phyloP scores from a whole-genome alignment of 352 stramenopile genomes.

The Albugo candida region DNA sequence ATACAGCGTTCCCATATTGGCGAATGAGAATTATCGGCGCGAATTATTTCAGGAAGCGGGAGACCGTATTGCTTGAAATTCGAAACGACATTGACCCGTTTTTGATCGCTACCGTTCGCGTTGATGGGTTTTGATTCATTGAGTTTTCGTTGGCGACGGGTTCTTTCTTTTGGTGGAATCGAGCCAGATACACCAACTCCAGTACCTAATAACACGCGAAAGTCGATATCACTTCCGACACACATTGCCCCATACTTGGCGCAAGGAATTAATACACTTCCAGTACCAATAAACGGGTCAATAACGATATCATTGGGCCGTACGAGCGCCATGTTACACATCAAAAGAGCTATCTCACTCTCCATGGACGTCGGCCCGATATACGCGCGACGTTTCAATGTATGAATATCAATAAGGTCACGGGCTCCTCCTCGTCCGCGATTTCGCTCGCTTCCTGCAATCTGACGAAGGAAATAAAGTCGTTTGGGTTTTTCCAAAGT shows the following conservation, averaged over 20 bases:
- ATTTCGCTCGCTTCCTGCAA: constrained; percentile 54
- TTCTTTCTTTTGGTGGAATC: background rate
- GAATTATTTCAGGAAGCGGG: constrained; percentile 85
- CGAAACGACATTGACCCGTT: constrained; percentile 48
- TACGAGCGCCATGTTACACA: constrained; percentile 80
- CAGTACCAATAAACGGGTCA: constrained; percentile 96
- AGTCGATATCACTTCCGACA: constrained; percentile 94
- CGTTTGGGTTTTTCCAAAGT: constrained; percentile 22
- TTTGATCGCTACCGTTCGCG: background rate
- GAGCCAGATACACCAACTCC: constrained; percentile 21
- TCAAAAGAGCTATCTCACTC: constrained; percentile 91
- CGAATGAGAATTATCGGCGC: constrained; percentile 77
- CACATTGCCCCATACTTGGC: constrained; percentile 84
- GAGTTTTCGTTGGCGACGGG: constrained; percentile 13
- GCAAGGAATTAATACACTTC: constrained; percentile 90
- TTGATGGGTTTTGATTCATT: constrained; percentile 1
- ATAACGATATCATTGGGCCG: constrained; percentile 65
- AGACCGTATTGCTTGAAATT: constrained; percentile 90
- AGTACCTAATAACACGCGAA: constrained; percentile 85
- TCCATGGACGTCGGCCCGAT: constrained; percentile 96
- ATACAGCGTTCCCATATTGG: constrained; percentile 26
- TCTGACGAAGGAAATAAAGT: constrained; percentile 47
- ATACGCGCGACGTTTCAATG: constrained; percentile 87
- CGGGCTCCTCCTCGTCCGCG: constrained; percentile 37
- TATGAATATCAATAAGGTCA: constrained; percentile 79